A percentile compares a stretch with the other conserved stretches of the same genome.
Conservation (phyloP, 2,329 filamentous ascomycete genomes). For the Teratosphaeria zuluensis region DNA sequence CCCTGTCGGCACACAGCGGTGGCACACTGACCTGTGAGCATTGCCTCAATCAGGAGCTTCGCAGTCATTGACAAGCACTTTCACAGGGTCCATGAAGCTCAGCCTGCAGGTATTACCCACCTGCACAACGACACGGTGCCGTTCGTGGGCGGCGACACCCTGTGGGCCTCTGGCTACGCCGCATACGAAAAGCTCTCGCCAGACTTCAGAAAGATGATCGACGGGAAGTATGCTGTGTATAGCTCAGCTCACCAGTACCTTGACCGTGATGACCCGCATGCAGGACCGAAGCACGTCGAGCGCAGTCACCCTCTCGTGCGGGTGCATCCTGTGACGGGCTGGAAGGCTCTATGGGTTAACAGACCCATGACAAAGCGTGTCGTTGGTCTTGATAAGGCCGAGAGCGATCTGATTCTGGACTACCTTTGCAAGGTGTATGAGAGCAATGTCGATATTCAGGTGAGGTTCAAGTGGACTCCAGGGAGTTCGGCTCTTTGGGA, state of each 20-base stretch:
- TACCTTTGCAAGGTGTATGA: conserved; percentile 63
- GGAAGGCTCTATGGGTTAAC: conserved; percentile 67
- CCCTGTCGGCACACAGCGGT: conserved; percentile 57
- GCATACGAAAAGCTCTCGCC: conserved; percentile 67
- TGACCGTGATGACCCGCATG: conserved; percentile 50
- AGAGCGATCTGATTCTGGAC: conserved; percentile 58
- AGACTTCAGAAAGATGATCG: conserved; percentile 59
- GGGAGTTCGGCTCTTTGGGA: conserved; percentile 61
- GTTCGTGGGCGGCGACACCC: conserved; percentile 56
- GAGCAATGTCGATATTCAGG: conserved; percentile 60
- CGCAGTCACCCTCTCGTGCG: conserved; percentile 59
- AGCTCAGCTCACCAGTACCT: conserved; percentile 57
- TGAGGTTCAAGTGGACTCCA: conserved; percentile 62
- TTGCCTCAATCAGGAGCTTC: not conserved
- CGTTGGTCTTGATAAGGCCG: conserved; percentile 57
- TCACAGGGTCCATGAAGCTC: conserved; percentile 60
- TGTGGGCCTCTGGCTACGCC: conserved; percentile 62
- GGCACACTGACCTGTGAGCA: conserved; percentile 41
- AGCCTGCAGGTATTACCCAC: conserved; percentile 49
- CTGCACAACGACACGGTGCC: conserved; percentile 44
- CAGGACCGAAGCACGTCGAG: conserved; percentile 58
- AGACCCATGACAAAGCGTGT: conserved; percentile 59
- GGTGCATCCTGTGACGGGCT: conserved; percentile 62
- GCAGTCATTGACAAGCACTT: not conserved
- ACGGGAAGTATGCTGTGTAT: conserved; percentile 57